Conservation (phyloP, 2,329 filamentous ascomycete genomes). For the Grosmannia huntii region DNA sequence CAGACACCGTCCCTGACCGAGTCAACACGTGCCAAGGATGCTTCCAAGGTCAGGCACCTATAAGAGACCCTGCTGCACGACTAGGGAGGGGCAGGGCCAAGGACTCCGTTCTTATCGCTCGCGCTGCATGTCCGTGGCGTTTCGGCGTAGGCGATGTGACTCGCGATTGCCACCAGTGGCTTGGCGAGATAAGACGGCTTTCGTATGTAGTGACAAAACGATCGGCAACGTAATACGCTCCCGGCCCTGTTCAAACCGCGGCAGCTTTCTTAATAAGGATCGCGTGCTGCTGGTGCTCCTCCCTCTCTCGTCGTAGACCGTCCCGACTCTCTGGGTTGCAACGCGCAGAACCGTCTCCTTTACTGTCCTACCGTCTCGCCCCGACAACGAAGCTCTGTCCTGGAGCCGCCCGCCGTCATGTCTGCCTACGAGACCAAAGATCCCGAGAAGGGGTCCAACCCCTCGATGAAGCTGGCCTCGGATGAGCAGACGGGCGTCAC, state of each 20-base stretch:
- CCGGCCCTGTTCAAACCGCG: too few relatives aligned
- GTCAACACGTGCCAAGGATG: background rate
- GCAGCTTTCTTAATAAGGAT: background rate
- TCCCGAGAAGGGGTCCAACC: background rate
- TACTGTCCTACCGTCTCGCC: too few relatives aligned
- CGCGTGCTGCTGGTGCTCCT: background rate
- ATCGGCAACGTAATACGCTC: background rate
- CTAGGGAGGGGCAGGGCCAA: background rate
- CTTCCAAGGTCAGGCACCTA: background rate
- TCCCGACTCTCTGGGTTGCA: background rate
- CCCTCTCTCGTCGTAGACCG: background rate
- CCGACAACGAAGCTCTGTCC: background rate
- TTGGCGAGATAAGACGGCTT: background rate
- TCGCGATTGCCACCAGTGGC: background rate
- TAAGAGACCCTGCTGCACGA: background rate
- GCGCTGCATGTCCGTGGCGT: background rate
- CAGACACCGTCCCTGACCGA: background rate
- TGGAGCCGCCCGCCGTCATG: background rate
- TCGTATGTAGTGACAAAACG: background rate
- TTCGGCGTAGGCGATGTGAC: background rate
- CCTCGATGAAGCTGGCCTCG: background rate
- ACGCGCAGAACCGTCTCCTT: background rate
- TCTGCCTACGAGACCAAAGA: background rate
- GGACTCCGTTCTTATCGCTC: background rate
- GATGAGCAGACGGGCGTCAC: background rate